phyloP scores from a whole-genome alignment of 331 rosid species.

The Malus hybrid region DNA sequence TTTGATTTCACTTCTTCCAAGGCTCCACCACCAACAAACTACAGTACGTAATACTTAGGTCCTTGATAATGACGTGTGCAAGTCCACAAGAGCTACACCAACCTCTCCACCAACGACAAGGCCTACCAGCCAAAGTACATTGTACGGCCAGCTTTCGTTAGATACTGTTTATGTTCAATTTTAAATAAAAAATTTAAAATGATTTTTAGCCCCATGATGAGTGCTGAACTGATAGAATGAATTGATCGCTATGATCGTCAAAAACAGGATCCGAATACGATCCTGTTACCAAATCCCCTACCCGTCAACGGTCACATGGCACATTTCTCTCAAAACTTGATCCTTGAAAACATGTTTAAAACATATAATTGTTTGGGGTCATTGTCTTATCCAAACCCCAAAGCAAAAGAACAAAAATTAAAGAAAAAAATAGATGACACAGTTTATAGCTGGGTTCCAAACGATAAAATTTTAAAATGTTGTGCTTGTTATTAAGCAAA shows the following conservation, averaged over 20 bases:
- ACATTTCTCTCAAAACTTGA: background rate
- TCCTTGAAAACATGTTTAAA: too few species aligned
- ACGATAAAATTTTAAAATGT: background rate
- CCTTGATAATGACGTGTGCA: background rate
- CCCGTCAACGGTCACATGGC: background rate
- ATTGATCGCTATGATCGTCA: too few species aligned
- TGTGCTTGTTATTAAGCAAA: conserved; percentile 11
- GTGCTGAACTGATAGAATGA: too few species aligned
- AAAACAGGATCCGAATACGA: too few species aligned
- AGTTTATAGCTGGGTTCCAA: too few species aligned
- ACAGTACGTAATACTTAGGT: background rate
- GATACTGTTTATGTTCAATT: too few species aligned
- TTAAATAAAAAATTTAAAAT: too few species aligned
- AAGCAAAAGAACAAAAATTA: background rate
- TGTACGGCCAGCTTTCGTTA: fast-evolving
- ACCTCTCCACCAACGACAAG: background rate
- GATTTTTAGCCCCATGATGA: too few species aligned
- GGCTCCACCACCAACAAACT: background rate
- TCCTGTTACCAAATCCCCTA: background rate
- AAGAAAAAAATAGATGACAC: too few species aligned
- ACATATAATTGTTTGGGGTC: background rate
- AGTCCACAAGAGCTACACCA: background rate
- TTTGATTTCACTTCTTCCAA: conserved; percentile 8
- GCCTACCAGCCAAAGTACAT: background rate
- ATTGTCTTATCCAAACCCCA: conserved; percentile 4